Evolutionary conservation across 2,329 filamentous ascomycete species (phyloP), one percentile per base, ranked within the genome.

Genomic region (Diaporthe batatas): DNA sequence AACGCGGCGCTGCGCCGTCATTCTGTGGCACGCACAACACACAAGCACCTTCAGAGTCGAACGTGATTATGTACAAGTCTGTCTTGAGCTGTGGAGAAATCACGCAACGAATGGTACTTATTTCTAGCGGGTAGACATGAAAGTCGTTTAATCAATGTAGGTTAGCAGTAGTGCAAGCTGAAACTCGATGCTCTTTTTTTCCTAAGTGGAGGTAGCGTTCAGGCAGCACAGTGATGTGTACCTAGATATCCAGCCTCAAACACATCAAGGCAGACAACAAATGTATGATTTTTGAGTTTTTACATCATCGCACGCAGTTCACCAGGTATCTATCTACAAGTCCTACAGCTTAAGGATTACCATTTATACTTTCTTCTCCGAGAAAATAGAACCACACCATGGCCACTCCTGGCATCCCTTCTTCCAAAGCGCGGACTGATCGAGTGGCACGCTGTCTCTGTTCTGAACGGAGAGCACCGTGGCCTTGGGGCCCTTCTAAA

Each of bases 81-180:
- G 10, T 36, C 34, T 25, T 14, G 10, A 29, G 16, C 12, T 5
- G 12, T 23, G 21, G 7, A 42, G 1, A 10, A 42, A 10, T 8
- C 16, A 36, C 3, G 12, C 25, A 34, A 34, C 16, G 18, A 10
- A 5, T 49, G 4, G 10, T 34, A 25, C 5, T n/a, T 49, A 29
- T 29, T 29, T 29, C 2, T 5, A 29, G 29, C 29, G 29, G 29
- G 29, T 29, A 29, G 29, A 29, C 29, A 29, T 36, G 29, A 39
- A 18, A 14, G 10, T 39, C 62, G 3, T 67, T 21, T 25, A 14
- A 18, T 36, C 29, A 23, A 16, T 16, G 11, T 36, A 25, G 47
- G 62, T 25, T n/a, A 39, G n/a, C 29, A 67, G 29, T 36, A 36
- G 47, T n/a, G 21, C 21, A 51, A 67, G 44, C 62, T 67, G 62